Evolutionary conservation across 1,284 basidiomycete species (phyloP).

Genomic region (Tilletiopsis washingtonensis): DNA sequence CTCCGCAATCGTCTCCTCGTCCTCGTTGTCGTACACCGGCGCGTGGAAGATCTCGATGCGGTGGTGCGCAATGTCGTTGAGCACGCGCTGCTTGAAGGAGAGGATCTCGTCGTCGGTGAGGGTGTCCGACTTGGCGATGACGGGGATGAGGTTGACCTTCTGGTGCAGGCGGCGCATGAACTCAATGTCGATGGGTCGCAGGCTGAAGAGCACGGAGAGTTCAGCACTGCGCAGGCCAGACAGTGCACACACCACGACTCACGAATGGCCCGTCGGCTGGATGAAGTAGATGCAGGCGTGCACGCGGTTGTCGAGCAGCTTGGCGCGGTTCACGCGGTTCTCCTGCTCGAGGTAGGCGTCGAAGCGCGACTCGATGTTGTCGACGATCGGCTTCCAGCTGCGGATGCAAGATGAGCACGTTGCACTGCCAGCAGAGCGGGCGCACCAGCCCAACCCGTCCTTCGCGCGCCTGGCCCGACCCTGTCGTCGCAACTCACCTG

Average conservation of each 20-base stretch:
- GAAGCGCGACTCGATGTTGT: constrained; percentile 46
- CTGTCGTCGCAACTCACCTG: constrained; percentile 12
- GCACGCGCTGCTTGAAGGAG: constrained; percentile 42
- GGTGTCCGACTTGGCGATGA: constrained; percentile 47
- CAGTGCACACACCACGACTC: too few species aligned
- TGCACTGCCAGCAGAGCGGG: background rate
- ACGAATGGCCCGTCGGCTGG: constrained; percentile 44
- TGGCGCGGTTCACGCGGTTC: constrained; percentile 44
- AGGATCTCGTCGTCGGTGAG: constrained; percentile 41
- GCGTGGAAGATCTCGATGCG: constrained; percentile 44
- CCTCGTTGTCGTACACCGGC: constrained; percentile 39
- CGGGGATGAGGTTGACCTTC: constrained; percentile 45
- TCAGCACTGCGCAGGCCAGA: background rate
- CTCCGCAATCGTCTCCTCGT: constrained; percentile 45
- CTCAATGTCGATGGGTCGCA: constrained; percentile 46
- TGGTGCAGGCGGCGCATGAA: constrained; percentile 45
- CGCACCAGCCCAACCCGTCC: too few species aligned
- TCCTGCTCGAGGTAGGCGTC: constrained; percentile 47
- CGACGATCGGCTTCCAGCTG: constrained; percentile 45
- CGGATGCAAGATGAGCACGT: background rate
- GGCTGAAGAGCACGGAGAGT: constrained; percentile 10
- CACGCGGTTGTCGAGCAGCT: constrained; percentile 45
- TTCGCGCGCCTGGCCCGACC: background rate
- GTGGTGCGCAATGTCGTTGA: constrained; percentile 44
- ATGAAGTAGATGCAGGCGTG: constrained; percentile 47